phyloP scores from a whole-genome alignment of 1,139 yeast species.

The Petasospora fabianii region DNA sequence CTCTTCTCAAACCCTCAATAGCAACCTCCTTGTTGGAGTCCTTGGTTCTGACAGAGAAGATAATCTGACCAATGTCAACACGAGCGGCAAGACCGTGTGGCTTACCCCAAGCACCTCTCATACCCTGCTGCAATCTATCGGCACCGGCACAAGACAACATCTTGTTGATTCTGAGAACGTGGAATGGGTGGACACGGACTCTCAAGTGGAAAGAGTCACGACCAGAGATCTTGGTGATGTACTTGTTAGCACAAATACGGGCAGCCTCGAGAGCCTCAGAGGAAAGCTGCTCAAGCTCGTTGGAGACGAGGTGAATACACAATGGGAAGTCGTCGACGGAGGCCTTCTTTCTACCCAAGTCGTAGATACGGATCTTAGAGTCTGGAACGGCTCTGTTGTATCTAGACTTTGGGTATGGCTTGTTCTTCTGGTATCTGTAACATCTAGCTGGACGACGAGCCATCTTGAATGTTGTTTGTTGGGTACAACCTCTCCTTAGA shows the following conservation, averaged over 20 bases:
- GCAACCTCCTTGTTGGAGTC: slow-evolving; percentile 97
- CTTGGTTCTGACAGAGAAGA: slow-evolving; percentile 97
- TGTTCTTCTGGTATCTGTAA: slow-evolving; percentile 99
- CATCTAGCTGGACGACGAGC: slow-evolving; percentile 99
- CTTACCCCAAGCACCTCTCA: slow-evolving; percentile 99
- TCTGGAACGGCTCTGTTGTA: slow-evolving; percentile 99
- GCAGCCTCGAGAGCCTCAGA: slow-evolving; percentile 99
- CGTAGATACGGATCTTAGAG: slow-evolving; percentile 98
- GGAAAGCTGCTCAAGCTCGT: slow-evolving; percentile 98
- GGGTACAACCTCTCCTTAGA: background rate
- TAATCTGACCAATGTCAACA: slow-evolving; percentile 97
- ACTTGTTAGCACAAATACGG: slow-evolving; percentile 99
- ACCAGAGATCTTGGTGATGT: slow-evolving; percentile 95
- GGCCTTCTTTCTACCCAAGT: slow-evolving; percentile 99
- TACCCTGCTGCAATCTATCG: slow-evolving; percentile 99
- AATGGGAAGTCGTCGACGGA: slow-evolving; percentile 98
- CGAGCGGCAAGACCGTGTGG: slow-evolving; percentile 99
- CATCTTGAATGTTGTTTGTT: slow-evolving; percentile 56
- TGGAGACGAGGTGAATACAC: slow-evolving; percentile 98
- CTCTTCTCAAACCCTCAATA: slow-evolving; percentile 99
- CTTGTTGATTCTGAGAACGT: slow-evolving; percentile 99
- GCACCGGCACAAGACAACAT: slow-evolving; percentile 99
- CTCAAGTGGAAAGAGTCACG: slow-evolving; percentile 99
- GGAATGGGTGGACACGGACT: slow-evolving; percentile 99
- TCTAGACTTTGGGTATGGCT: slow-evolving; percentile 99